phyloP scores from a whole-genome alignment of 257 asterid species.

The Solanum commersonii region DNA sequence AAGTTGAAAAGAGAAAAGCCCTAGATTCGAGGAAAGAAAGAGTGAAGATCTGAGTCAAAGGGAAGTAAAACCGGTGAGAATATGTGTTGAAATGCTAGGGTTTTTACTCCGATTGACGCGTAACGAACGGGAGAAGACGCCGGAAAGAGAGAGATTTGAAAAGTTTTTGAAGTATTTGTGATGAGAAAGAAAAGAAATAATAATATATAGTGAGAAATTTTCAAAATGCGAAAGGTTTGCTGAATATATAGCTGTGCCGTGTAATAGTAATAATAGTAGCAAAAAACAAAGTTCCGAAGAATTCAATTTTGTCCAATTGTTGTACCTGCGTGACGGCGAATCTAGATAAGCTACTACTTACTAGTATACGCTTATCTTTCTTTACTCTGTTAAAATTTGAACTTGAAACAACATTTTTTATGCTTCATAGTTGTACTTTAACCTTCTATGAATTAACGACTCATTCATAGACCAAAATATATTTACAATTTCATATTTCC shows the following conservation, averaged over 20 bases:
- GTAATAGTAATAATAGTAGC: background rate
- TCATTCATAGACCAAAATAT: background rate
- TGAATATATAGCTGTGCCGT: background rate
- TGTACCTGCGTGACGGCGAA: background rate
- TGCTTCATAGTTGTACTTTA: background rate
- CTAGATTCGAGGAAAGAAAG: constrained; percentile 13
- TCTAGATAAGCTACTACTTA: background rate
- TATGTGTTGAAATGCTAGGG: background rate
- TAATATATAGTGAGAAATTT: constrained; percentile 5
- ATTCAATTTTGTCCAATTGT: background rate
- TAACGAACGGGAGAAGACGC: constrained; percentile 6
- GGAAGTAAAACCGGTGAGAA: background rate
- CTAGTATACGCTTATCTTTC: background rate
- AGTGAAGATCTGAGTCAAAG: constrained; percentile 8
- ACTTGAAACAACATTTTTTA: background rate
- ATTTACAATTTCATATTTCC: background rate
- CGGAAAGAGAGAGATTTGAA: constrained; percentile 17
- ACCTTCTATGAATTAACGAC: background rate
- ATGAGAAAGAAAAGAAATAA: constrained; percentile 4
- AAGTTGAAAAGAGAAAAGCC: background rate
- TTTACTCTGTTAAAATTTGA: background rate
- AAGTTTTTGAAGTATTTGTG: constrained; percentile 20
- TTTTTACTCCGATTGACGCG: background rate
- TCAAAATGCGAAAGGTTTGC: background rate
- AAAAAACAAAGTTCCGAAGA: background rate